Conservation (phyloP, 495 filamentous ascomycete species). For the Alectoria sarmentosa region DNA sequence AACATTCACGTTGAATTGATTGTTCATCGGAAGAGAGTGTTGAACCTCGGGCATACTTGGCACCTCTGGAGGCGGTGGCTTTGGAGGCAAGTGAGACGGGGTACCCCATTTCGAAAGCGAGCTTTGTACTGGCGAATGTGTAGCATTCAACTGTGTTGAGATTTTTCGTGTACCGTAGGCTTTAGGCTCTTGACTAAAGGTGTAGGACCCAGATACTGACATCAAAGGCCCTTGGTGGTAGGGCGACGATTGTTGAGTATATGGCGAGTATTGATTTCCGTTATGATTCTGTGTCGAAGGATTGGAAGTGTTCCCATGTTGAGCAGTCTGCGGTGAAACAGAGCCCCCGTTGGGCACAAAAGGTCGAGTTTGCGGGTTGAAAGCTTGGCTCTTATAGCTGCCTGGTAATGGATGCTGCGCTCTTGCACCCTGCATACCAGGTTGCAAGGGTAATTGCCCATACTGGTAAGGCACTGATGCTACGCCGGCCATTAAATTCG, state of each 20-base stretch:
- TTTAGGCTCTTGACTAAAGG: slow-evolving; percentile 12
- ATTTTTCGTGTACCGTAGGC: slow-evolving; percentile 27
- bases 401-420: slow-evolving; percentile 65
- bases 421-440: slow-evolving; percentile 59
- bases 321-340: slow-evolving; percentile 8
- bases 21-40: slow-evolving; percentile 26
- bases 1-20: slow-evolving; percentile 21
- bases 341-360: slow-evolving; percentile 56
- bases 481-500: not conserved
- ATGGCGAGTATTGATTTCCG: slow-evolving; percentile 34
- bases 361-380: slow-evolving; percentile 87
- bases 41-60: slow-evolving; percentile 27
- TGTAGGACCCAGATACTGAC: slow-evolving; percentile 5
- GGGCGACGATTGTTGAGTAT: slow-evolving; percentile 34
- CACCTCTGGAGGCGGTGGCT: slow-evolving; percentile 48
- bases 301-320: slow-evolving; percentile 29
- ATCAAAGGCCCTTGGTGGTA: slow-evolving; percentile 24
- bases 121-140: slow-evolving; percentile 20
- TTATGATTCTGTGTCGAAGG: slow-evolving; percentile 31
- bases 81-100: slow-evolving; percentile 47
- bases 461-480: slow-evolving; percentile 55
- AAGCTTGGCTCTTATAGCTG: slow-evolving; percentile 73
- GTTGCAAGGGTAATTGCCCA: slow-evolving; percentile 66
- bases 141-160: slow-evolving; percentile 15
- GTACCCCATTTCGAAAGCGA: slow-evolving; percentile 46